Evolutionary conservation across 768 basidiomycete genomes (phyloP), one percentile per base, ranked within the genome.

Genomic region (Lactifluus hygrophoroides): DNA sequence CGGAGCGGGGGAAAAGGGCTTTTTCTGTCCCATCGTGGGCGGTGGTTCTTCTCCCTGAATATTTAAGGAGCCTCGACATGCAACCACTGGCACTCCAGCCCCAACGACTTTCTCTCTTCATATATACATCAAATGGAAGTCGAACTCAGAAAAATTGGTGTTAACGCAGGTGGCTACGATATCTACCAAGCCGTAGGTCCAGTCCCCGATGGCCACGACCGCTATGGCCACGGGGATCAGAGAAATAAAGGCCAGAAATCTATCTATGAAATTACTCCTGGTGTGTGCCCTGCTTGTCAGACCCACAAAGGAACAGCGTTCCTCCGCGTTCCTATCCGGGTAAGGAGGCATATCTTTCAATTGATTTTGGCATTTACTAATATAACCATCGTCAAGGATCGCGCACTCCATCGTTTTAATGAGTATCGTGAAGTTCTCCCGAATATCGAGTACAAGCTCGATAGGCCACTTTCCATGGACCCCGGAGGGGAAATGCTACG

Each of bases 191-290:
- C 69, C 9, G 73, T 91, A 51, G 80, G 82, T 3, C 53, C 62
- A 5, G 73, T 84, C 42, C 69, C 90, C 0, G 88, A 89, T 62
- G 75, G 77, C 11, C 73, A 77, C 32, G 75, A 77, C 13, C 81
- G 83, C 63, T 70, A 72, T 58, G 64, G 69, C 40, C 70, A 73
- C 5, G 64, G 68, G 21, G 66, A 71, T 35, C 69, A 73, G n/a
- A 69, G 56, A 64, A 70, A 14, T 40, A 48, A 51, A 66, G 70
- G 28, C n/a, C 43, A 54, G 38, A 23, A 49, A n/a, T 73, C 86
- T 45, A 90, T 90, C 63, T 90, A 89, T 70, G 65, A 71, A 47
- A 80, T 90, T 52, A 65, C 57, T 21, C 72, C 88, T 10, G 77
- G 81, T 45, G 67, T 71, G 56, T 76, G 75, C 57, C 69, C 69